These are phyloP conservation scores for Paxillus rubicundulus DNA, from an alignment of 768 basidiomycete genomes.

Conservation along the genomic window DNA sequence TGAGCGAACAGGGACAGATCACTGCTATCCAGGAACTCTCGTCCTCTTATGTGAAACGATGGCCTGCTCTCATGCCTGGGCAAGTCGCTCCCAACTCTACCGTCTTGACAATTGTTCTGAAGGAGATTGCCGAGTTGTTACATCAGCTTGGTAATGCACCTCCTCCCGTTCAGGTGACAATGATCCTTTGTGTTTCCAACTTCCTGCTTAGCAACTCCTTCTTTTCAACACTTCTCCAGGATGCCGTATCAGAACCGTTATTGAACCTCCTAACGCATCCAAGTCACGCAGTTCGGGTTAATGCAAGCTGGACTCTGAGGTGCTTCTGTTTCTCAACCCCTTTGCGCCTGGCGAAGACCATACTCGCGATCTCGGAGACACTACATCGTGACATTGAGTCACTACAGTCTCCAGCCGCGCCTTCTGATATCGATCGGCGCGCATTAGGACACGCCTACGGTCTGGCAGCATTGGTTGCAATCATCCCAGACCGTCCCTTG, in stretches of 20 bases:
- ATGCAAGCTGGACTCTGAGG: constrained; percentile 82
- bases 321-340: constrained; percentile 92
- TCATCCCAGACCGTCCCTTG: constrained; percentile 83
- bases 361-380: constrained; percentile 74
- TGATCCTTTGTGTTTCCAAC: background rate
- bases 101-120: constrained; percentile 69
- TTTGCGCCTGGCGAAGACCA: constrained; percentile 74
- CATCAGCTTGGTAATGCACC: constrained; percentile 92
- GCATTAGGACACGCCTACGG: constrained; percentile 89
- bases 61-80: constrained; percentile 92
- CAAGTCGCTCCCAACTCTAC: constrained; percentile 65
- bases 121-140: constrained; percentile 82
- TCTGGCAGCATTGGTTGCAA: constrained; percentile 80
- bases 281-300: constrained; percentile 81
- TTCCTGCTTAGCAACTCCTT: background rate
- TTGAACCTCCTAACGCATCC: constrained; percentile 85
- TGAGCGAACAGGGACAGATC: constrained; percentile 94
- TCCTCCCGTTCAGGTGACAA: constrained; percentile 72
- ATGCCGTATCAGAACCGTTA: constrained; percentile 82
- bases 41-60: constrained; percentile 78
- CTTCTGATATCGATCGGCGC: constrained; percentile 66
- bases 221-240: constrained; percentile 40
- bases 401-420: constrained; percentile 67
- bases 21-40: constrained; percentile 85
- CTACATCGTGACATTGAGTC: constrained; percentile 80